These are phyloP conservation scores for Porphyrellus cyaneotinctus DNA, from an alignment of 768 basidiomycete genomes.

Conservation along the genomic window DNA sequence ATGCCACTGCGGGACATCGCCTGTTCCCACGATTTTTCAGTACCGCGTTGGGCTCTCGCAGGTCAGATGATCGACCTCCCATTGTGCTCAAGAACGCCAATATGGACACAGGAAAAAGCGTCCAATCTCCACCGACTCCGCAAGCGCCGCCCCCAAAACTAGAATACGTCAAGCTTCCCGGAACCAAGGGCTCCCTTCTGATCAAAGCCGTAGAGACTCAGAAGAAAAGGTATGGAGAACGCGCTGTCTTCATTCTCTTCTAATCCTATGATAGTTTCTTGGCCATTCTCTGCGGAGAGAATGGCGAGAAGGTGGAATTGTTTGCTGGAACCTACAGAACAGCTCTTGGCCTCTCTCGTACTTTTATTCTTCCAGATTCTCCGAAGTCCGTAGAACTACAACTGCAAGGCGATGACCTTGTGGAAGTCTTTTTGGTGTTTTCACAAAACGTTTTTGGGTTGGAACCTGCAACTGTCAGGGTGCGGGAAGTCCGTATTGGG, in stretches of 20 bases:
- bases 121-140: slow-evolving; percentile 34
- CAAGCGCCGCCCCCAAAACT: slow-evolving; percentile 76
- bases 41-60: slow-evolving; percentile 56
- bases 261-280: slow-evolving; percentile 57
- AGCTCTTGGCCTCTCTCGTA: slow-evolving; percentile 87
- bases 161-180: slow-evolving; percentile 89
- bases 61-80: slow-evolving; percentile 52
- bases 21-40: slow-evolving; percentile 71
- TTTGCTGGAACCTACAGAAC: slow-evolving; percentile 90
- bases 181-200: slow-evolving; percentile 80
- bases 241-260: background rate
- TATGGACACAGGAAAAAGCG: slow-evolving; percentile 36
- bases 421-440: slow-evolving; percentile 89
- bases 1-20: slow-evolving; percentile 41
- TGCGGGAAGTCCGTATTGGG: slow-evolving; percentile 90
- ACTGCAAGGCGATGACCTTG: slow-evolving; percentile 87
- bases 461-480: slow-evolving; percentile 89
- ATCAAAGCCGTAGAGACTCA: slow-evolving; percentile 87
- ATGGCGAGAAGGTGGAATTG: slow-evolving; percentile 88
- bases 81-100: slow-evolving; percentile 37
- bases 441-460: slow-evolving; percentile 89
- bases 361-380: slow-evolving; percentile 89
- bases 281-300: slow-evolving; percentile 89
- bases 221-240: slow-evolving; percentile 66
- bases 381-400: slow-evolving; percentile 84